Percentiles rank a stretch among this genome's conserved stretches.
Evolutionary conservation across 176 grass and related monocot species (phyloP).

Genomic region (Poa annua): DNA sequence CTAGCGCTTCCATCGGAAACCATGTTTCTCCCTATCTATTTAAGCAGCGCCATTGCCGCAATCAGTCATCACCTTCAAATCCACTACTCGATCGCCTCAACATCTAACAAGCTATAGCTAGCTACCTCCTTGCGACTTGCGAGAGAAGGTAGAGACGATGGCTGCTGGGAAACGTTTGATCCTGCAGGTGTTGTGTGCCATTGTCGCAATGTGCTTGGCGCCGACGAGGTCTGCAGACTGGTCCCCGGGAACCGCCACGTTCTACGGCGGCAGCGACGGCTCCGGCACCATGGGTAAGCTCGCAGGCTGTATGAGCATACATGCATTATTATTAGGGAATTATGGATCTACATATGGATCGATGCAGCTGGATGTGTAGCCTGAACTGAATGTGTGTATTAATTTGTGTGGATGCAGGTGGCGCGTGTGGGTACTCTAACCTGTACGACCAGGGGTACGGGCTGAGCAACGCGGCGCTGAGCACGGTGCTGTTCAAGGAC

Average conservation of each 20-base stretch:
- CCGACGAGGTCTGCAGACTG: background rate
- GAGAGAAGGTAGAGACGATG: background rate
- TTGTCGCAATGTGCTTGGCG: background rate
- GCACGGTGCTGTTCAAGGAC: constrained; percentile 53
- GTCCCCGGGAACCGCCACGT: constrained; percentile 42
- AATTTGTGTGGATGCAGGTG: constrained; percentile 37
- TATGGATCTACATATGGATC: too few relatives aligned
- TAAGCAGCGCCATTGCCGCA: background rate
- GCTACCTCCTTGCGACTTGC: too few relatives aligned
- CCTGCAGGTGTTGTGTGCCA: background rate
- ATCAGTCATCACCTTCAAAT: background rate
- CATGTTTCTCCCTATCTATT: background rate
- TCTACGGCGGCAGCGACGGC: constrained; percentile 57
- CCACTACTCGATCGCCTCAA: background rate
- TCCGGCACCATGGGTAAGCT: constrained; percentile 51
- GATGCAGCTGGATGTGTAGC: too few relatives aligned
- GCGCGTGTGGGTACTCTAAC: constrained; percentile 60
- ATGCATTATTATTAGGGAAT: too few relatives aligned
- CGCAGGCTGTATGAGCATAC: too few relatives aligned
- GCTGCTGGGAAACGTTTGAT: background rate
- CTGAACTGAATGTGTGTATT: too few relatives aligned
- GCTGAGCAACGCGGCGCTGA: constrained; percentile 50
- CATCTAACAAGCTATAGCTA: background rate
- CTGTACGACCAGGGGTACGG: constrained; percentile 59
- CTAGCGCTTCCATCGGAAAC: too few relatives aligned